Base-by-base conservation (phyloP, 805 yeast genomes). In the Saturnispora zaruensis region DNA sequence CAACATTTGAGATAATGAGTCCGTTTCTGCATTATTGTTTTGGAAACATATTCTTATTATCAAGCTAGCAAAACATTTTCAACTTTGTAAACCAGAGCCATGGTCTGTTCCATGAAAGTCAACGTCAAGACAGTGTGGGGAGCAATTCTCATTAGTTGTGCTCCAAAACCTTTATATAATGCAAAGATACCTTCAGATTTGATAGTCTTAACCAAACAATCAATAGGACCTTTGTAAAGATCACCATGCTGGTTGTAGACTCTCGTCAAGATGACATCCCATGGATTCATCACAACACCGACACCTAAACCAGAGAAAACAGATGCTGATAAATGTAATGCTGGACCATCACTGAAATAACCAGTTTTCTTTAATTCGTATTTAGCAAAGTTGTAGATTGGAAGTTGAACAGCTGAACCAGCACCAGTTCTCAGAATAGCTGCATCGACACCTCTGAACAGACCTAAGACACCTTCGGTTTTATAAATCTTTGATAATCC, bases 41-140 rank as follows among this genome's bases (percentile, higher is more conserved):
- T 36, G 21, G 7, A 6, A 36, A 16, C 28, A 30, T 21, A 13
- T 8, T 13, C 5, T 16, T 14, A 18, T 33, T 25, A 21, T 46
- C 24, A 49, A 25, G 53, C 36, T 4, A 53, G 48, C 5, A 64
- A 48, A 33, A 53, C 54, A 26, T 71, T 68, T 59, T 77, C 82
- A 16, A 71, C 59, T 48, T 56, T 60, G 50, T 66, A 67, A 57
- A 74, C 70, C 50, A 80, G 66, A 56, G 81, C 81, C 87, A 87
- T 83, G 9, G 96, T 84, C 63, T 87, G 96, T 69, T 93, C 99
- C 96, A 91, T 88, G 62, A 93, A 88, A 57, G 89, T 88, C 65
- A 93, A 75, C 25, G 95, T 85, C 59, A 87, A 70, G 47, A 93
- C 81, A 1, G 98, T 90, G 64, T 93, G 99, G 13, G 99, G 99